Base-by-base conservation (phyloP, 176 grass and related monocot species). In the Bothriochloa decipiens region DNA sequence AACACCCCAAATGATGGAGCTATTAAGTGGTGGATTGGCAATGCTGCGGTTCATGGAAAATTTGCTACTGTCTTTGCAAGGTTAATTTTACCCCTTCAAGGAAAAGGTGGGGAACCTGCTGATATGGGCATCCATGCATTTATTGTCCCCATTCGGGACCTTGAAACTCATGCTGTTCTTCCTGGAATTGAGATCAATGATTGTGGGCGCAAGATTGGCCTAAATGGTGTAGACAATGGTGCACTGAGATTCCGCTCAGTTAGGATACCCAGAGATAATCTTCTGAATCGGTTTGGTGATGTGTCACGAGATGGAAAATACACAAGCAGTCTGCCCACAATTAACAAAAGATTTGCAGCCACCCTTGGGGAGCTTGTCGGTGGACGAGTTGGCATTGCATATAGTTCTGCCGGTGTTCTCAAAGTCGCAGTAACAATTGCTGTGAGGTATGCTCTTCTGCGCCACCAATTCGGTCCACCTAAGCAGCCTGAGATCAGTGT, bases 11-110 rank as follows among this genome's bases (percentile, higher is more conserved):
- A 99, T 83, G 93, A 99, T 70, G 96, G 96, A 63, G 96, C 96
- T 47, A 95, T 99, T 42, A 99, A 99, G 83, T 98, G 96, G 96
- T 99, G 96, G 96, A 99, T 99, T 68, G 96, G 93, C 32, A 99
- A 99, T 71, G 96, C 96, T 65, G 91, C 96, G 57, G 77, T 93
- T 78, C 91, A 99, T 62, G 93, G 96, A 84, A 95, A 95, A 83
- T 94, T 94, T 65, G 96, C 96, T 1, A 95, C 92, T 40, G 96
- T 99, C 72, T 99, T 99, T 72, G 96, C 96, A 46, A 92, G 82
- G 80, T 75, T 99, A 68, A 94, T 96, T 88, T 87, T 99, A 70
- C 96, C 96, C 39, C 86, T 96, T 69, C 96, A 96, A 86, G 91
- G 91, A 71, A 93, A 88, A 77, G 93, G 83, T 68, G 96, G 96